A percentile compares a stretch with the other conserved stretches of the same genome.
Conservation (phyloP, 768 basidiomycete species). For the Nevesoporus exiguus region DNA sequence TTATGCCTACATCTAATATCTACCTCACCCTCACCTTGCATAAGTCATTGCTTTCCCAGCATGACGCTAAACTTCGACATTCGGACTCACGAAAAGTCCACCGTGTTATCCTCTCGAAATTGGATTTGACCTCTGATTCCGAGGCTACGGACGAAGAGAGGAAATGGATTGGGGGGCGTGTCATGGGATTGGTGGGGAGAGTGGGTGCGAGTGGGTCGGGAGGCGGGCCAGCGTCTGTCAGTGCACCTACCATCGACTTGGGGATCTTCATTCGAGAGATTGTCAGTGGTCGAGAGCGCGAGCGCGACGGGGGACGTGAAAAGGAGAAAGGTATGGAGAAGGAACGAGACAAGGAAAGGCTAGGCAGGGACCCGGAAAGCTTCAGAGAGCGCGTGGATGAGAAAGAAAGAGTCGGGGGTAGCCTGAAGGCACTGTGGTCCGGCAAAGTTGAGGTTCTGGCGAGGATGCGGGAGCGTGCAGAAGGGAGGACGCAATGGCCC, state of each 20-base stretch:
- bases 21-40: constrained; percentile 28
- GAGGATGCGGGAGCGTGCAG: constrained; percentile 29
- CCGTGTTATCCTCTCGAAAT: constrained; percentile 55
- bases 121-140: constrained; percentile 41
- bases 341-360: constrained; percentile 36
- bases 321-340: constrained; percentile 33
- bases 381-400: constrained; percentile 31
- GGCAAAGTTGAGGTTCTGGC: constrained; percentile 28
- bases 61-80: constrained; percentile 29
- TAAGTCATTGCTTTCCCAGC: constrained; percentile 23
- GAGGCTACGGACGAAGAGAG: constrained; percentile 32
- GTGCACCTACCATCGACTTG: constrained; percentile 51
- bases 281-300: constrained; percentile 31
- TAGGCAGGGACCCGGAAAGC: constrained; percentile 35
- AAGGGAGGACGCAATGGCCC: constrained; percentile 18
- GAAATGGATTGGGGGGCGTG: constrained; percentile 30
- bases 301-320: constrained; percentile 30
- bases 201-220: constrained; percentile 32
- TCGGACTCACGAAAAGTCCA: constrained; percentile 60
- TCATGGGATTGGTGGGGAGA: constrained; percentile 40
- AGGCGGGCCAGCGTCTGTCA: constrained; percentile 39
- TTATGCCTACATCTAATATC: neutral
- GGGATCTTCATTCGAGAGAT: constrained; percentile 47
- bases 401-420: constrained; percentile 33
- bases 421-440: constrained; percentile 34